Evolutionary conservation across 192 early-diverging fungal species (phyloP).

Genomic region (Coemansia sp.): DNA sequence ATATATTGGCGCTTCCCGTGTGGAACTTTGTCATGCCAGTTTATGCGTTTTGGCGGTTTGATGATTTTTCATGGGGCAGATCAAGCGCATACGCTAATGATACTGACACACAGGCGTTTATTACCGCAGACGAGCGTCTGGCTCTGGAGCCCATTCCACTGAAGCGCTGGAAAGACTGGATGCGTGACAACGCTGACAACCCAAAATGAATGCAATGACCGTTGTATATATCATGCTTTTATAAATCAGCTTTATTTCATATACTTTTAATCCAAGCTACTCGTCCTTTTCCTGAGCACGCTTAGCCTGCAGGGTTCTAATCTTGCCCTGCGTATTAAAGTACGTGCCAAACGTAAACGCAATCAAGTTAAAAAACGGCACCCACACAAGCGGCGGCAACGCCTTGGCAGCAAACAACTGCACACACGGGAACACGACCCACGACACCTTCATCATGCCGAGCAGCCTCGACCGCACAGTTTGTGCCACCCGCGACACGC

Average conservation of each 20-base stretch:
- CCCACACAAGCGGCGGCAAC: constrained; percentile 76
- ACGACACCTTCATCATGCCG: constrained; percentile 79
- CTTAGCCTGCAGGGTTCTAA: constrained; percentile 42
- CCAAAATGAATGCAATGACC: neutral
- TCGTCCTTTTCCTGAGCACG: constrained; percentile 13
- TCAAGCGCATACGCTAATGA: neutral
- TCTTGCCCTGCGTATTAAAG: constrained; percentile 76
- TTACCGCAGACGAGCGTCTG: constrained; percentile 45
- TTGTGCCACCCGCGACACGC: constrained; percentile 51
- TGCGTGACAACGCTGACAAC: constrained; percentile 20
- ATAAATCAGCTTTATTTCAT: neutral
- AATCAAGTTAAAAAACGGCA: constrained; percentile 89
- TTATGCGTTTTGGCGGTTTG: constrained; percentile 94
- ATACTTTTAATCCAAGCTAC: neutral
- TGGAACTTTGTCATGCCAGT: constrained; percentile 96
- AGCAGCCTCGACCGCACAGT: constrained; percentile 64
- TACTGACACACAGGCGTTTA: constrained; percentile 44
- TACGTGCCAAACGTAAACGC: constrained; percentile 77
- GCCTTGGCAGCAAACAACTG: constrained; percentile 78
- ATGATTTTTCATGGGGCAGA: constrained; percentile 86
- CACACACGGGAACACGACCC: constrained; percentile 75
- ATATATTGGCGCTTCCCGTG: constrained; percentile 78
- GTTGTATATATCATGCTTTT: too few species aligned
- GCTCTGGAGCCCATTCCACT: constrained; percentile 48
- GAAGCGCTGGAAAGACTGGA: constrained; percentile 54